A percentile compares a stretch with the other conserved stretches of the same genome.
phyloP scores from a whole-genome alignment of 2,329 filamentous ascomycete genomes.

The Colletotrichum sp. region DNA sequence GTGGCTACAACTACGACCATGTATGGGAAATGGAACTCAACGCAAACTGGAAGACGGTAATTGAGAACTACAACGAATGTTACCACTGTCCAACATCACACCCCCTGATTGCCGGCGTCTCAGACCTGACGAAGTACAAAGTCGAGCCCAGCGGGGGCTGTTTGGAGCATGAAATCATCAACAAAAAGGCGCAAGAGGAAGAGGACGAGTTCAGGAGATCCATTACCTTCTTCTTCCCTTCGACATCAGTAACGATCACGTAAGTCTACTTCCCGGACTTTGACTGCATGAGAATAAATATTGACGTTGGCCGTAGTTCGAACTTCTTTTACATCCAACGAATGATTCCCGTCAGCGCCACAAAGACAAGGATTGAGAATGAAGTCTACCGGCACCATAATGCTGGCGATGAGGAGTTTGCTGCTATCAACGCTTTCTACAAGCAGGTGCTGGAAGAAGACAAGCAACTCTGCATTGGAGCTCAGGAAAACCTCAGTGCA shows the following conservation, averaged over 20 bases:
- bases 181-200: conserved; percentile 40
- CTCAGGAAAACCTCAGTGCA: conserved; percentile 55
- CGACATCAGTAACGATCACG: conserved; percentile 21
- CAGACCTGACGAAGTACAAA: conserved; percentile 48
- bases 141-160: conserved; percentile 37
- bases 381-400: conserved; percentile 56
- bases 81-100: conserved; percentile 57
- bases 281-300: not conserved
- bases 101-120: conserved; percentile 47
- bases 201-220: conserved; percentile 11
- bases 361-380: conserved; percentile 49
- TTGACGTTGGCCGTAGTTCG: conserved; percentile 26
- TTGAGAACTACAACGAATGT: conserved; percentile 54
- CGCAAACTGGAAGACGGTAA: conserved; percentile 45
- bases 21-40: conserved; percentile 37
- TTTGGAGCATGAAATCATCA: conserved; percentile 41
- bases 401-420: conserved; percentile 51
- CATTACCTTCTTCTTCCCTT: conserved; percentile 12
- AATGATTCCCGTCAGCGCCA: conserved; percentile 50
- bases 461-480: conserved; percentile 52
- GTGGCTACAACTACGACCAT: conserved; percentile 30
- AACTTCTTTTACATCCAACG: conserved; percentile 58
- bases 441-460: conserved; percentile 57
- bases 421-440: conserved; percentile 51
- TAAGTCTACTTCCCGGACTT: conserved; percentile 33